Conservation (phyloP, 2,329 filamentous ascomycete species). For the Beauveria sp. region DNA sequence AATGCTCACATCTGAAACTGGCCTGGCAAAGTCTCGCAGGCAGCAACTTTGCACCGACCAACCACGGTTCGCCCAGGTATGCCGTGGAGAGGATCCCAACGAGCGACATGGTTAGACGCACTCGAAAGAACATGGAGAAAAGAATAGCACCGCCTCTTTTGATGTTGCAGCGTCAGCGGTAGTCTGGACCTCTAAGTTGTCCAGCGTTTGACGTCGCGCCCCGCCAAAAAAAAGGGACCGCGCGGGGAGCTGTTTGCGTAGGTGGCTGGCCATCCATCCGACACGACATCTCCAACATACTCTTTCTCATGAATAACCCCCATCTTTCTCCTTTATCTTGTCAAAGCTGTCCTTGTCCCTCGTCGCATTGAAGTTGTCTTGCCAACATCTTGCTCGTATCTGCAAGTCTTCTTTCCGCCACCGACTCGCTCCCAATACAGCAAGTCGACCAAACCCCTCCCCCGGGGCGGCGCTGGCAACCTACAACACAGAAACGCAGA, state of each 20-base stretch:
- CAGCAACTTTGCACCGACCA: not conserved
- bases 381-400: no score
- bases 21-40: not conserved
- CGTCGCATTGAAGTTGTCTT: not conserved
- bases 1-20: not conserved
- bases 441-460: not conserved
- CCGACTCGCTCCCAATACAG: not conserved
- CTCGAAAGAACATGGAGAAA: not conserved
- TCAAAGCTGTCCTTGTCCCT: no score
- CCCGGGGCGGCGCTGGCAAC: not conserved
- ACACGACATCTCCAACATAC: no score
- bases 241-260: not conserved
- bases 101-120: not conserved
- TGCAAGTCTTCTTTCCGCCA: no score
- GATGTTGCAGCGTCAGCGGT: not conserved
- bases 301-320: no score
- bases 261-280: no score
- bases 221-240: constrained; percentile 1
- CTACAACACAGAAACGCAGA: not conserved
- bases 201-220: not conserved
- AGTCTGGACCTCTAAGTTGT: not conserved
- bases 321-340: no score
- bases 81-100: not conserved
- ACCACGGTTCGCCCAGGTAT: not conserved
- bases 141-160: not conserved